Conservation (phyloP, 1,284 basidiomycete genomes). For the Rhodotorula sp. region DNA sequence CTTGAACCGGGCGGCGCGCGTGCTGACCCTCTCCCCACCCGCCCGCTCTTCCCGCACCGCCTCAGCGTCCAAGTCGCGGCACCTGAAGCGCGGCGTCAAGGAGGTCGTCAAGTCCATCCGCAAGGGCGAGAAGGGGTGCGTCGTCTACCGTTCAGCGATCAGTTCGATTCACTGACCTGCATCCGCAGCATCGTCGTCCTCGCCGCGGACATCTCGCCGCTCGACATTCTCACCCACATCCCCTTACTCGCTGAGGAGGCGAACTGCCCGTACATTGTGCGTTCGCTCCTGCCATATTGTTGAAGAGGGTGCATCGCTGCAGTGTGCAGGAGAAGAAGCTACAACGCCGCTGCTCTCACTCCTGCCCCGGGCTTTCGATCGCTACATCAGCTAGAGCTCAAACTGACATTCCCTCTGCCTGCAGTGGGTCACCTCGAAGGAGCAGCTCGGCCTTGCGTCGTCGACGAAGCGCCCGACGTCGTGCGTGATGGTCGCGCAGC, state of each 20-base stretch:
- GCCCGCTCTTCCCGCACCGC: neutral
- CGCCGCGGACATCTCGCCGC: conserved; percentile 95
- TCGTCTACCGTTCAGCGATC: conserved; percentile 32
- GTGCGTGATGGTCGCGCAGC: conserved; percentile 79
- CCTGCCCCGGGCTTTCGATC: too few relatives aligned
- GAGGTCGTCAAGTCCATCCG: conserved; percentile 94
- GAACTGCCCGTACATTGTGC: conserved; percentile 80
- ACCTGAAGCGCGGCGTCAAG: conserved; percentile 93
- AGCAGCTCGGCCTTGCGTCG: conserved; percentile 92
- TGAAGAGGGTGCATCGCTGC: neutral
- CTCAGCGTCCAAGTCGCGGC: conserved; percentile 82
- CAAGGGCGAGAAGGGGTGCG: conserved; percentile 91
- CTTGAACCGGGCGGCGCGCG: neutral
- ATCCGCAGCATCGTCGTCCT: conserved; percentile 81
- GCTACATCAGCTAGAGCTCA: neutral
- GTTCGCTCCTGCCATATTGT: conserved; percentile 38
- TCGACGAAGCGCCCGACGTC: conserved; percentile 97
- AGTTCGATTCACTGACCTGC: too few relatives aligned
- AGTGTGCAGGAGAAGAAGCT: neutral
- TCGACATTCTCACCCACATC: conserved; percentile 97
- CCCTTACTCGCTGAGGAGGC: conserved; percentile 94
- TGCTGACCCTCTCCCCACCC: neutral
- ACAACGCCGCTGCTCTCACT: too few relatives aligned
- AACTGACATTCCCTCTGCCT: neutral
- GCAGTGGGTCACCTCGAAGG: conserved; percentile 69